A percentile compares a stretch with the other conserved stretches of the same genome.
phyloP scores from a whole-genome alignment of 805 yeast species.

The Hanseniaspora valbyensis region DNA sequence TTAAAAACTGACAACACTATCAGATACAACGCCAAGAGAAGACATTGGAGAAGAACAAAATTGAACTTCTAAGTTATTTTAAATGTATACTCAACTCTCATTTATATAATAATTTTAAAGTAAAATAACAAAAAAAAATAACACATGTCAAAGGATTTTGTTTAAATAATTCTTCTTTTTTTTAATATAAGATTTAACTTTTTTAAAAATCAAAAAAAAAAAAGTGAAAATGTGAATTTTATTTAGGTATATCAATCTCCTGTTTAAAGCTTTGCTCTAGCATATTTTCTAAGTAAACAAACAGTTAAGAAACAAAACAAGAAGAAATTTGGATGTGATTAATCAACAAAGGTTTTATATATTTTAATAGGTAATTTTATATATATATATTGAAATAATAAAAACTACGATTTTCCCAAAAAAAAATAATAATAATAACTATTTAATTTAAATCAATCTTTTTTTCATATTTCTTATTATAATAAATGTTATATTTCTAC shows the following conservation, averaged over 20 bases:
- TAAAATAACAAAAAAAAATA: neutral
- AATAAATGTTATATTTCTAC: neutral
- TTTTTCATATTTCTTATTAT: too few relatives aligned
- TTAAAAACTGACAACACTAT: slow-evolving; percentile 94
- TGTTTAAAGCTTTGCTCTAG: neutral
- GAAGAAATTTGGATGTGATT: neutral
- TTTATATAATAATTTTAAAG: slow-evolving; percentile 4
- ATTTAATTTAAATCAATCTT: too few relatives aligned
- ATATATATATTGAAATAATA: neutral
- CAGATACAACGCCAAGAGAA: slow-evolving; percentile 99
- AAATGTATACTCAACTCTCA: slow-evolving; percentile 3
- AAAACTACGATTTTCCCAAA: neutral
- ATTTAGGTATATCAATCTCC: neutral
- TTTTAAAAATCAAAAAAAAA: too few relatives aligned
- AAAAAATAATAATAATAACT: too few relatives aligned
- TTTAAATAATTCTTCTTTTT: neutral
- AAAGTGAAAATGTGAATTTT: too few relatives aligned
- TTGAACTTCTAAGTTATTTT: slow-evolving; percentile 57
- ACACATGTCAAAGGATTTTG: neutral
- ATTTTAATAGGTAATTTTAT: neutral
- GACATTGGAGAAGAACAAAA: slow-evolving; percentile 99
- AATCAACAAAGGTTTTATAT: neutral
- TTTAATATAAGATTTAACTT: too few relatives aligned
- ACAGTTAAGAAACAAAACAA: neutral
- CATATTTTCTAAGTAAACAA: neutral